Evolutionary conservation across 2,329 filamentous ascomycete genomes (phyloP).

Genomic region (Capronia americana): DNA sequence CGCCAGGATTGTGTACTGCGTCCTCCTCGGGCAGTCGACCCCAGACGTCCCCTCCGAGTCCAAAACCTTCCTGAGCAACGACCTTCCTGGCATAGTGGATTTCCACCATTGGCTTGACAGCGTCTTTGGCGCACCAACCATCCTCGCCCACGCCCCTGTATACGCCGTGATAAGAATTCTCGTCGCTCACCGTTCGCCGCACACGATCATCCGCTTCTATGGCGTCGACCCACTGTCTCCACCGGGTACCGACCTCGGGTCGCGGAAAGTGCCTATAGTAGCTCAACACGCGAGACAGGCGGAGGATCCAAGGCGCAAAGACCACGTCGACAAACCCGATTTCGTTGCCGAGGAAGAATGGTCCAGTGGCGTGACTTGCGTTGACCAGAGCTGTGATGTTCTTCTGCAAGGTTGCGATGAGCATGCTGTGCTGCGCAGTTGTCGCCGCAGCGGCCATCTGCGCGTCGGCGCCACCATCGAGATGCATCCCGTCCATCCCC

Average conservation of each 20-base stretch:
- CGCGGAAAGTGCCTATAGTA: slow-evolving; percentile 71
- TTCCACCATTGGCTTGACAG: slow-evolving; percentile 34
- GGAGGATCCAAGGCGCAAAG: slow-evolving; percentile 75
- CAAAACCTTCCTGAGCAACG: slow-evolving; percentile 38
- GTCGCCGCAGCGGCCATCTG: slow-evolving; percentile 19
- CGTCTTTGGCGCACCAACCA: slow-evolving; percentile 32
- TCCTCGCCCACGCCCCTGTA: slow-evolving; percentile 39
- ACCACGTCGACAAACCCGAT: slow-evolving; percentile 75
- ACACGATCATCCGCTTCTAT: slow-evolving; percentile 70
- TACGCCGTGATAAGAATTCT: slow-evolving; percentile 61
- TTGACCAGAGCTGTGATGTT: slow-evolving; percentile 69
- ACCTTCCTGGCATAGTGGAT: slow-evolving; percentile 35
- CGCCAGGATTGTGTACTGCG: slow-evolving; percentile 14
- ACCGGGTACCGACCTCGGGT: slow-evolving; percentile 67
- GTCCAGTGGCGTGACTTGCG: slow-evolving; percentile 65
- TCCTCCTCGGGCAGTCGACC: slow-evolving; percentile 32
- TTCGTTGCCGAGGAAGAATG: slow-evolving; percentile 69
- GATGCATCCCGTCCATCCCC: slow-evolving; percentile 22
- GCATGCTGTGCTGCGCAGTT: slow-evolving; percentile 33
- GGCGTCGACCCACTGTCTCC: slow-evolving; percentile 73
- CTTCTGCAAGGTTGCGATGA: slow-evolving; percentile 56
- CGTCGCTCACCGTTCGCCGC: slow-evolving; percentile 69
- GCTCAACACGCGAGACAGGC: slow-evolving; percentile 69
- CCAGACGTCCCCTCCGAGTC: slow-evolving; percentile 38
- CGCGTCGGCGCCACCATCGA: slow-evolving; percentile 16